These are phyloP conservation scores for Pseudoperonospora humuli DNA, from an alignment of 352 stramenopile species.

Conservation along the genomic window DNA sequence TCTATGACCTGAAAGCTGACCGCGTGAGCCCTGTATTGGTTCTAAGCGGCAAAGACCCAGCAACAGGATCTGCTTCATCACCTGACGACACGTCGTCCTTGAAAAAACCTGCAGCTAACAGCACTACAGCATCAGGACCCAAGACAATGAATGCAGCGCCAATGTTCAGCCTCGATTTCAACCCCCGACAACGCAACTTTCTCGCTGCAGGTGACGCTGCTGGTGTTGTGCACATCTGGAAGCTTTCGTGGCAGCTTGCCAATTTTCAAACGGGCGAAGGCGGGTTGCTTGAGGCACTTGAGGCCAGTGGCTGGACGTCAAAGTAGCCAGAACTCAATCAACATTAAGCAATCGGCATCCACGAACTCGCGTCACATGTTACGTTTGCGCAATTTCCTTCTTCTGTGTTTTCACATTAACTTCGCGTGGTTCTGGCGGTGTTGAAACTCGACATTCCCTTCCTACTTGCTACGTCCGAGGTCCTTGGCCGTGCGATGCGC, in stretches of 20 bases:
- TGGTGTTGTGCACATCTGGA: slow-evolving; percentile 74
- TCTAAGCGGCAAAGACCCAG: too few relatives aligned
- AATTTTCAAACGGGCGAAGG: slow-evolving; percentile 69
- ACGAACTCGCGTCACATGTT: slow-evolving; percentile 6
- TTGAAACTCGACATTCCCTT: neutral
- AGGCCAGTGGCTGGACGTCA: slow-evolving; percentile 12
- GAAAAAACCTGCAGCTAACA: too few relatives aligned
- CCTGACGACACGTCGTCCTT: too few relatives aligned
- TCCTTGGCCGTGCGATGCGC: slow-evolving; percentile 75
- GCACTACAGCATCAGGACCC: too few relatives aligned
- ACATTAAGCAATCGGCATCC: neutral
- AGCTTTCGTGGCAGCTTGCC: slow-evolving; percentile 72
- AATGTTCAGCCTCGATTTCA: too few relatives aligned
- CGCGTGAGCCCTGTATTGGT: too few relatives aligned
- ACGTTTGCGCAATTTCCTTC: slow-evolving; percentile 6
- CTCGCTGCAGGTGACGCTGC: slow-evolving; percentile 57
- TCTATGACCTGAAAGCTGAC: too few relatives aligned
- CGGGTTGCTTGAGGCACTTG: slow-evolving; percentile 40
- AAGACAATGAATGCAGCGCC: too few relatives aligned
- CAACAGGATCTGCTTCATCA: too few relatives aligned
- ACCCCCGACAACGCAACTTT: slow-evolving; percentile 84
- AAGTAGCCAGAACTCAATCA: slow-evolving; percentile 5
- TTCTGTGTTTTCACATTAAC: slow-evolving; percentile 6
- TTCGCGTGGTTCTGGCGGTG: neutral
- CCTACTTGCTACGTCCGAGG: slow-evolving; percentile 65